Conservation (phyloP, 2,329 filamentous ascomycete genomes). For the Aaosphaeria pasadenensis region DNA sequence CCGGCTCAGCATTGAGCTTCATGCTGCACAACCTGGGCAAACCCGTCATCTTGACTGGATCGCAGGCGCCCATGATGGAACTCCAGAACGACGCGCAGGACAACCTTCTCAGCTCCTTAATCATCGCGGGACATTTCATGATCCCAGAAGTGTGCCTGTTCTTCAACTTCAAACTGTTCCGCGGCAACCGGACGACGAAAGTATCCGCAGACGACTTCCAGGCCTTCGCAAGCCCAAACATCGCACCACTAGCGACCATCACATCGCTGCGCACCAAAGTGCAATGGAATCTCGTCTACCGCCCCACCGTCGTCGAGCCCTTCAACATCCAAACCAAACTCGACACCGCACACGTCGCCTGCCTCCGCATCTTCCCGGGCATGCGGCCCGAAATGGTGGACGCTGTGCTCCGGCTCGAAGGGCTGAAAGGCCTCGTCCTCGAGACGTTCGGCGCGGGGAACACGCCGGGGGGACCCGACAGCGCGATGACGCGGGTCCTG, state of each 20-base stretch:
- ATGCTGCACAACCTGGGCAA: slow-evolving; percentile 91
- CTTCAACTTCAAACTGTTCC: slow-evolving; percentile 87
- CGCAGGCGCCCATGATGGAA: slow-evolving; percentile 76
- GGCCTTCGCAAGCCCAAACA: slow-evolving; percentile 87
- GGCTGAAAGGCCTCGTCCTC: slow-evolving; percentile 75
- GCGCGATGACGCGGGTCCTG: slow-evolving; percentile 74
- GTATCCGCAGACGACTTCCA: slow-evolving; percentile 82
- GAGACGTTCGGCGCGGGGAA: slow-evolving; percentile 95
- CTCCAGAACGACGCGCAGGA: slow-evolving; percentile 89
- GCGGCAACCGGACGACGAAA: slow-evolving; percentile 85
- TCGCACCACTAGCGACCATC: slow-evolving; percentile 75
- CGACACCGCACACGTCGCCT: slow-evolving; percentile 85
- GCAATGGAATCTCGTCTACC: slow-evolving; percentile 72
- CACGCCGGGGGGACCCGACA: slow-evolving; percentile 77
- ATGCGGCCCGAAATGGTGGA: slow-evolving; percentile 94
- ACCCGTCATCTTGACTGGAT: slow-evolving; percentile 77
- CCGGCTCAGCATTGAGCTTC: slow-evolving; percentile 85
- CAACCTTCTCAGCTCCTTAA: slow-evolving; percentile 82
- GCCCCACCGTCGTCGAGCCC: slow-evolving; percentile 69
- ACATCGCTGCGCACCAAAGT: slow-evolving; percentile 78
- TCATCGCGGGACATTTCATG: slow-evolving; percentile 88
- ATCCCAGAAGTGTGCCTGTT: slow-evolving; percentile 92
- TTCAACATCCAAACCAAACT: slow-evolving; percentile 73
- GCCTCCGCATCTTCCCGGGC: slow-evolving; percentile 84
- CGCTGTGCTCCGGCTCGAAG: slow-evolving; percentile 73